Evolutionary conservation across 768 basidiomycete genomes (phyloP).

Genomic region (Suillus alpinus): DNA sequence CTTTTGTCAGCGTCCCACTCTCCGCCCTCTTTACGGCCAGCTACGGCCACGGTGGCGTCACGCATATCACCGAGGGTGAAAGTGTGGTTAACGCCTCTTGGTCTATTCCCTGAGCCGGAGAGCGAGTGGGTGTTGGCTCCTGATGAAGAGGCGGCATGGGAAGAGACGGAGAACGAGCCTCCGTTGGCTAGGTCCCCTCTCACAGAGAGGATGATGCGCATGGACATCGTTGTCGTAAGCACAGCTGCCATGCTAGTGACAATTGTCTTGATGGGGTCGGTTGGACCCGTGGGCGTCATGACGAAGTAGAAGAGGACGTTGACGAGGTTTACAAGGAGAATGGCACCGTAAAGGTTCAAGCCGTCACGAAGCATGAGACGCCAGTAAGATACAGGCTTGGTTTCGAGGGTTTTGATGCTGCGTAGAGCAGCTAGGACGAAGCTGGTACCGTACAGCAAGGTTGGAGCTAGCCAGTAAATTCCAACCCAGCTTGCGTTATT

Average conservation of each 20-base stretch:
- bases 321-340: constrained; percentile 77
- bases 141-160: constrained; percentile 38
- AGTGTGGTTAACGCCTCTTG: constrained; percentile 23
- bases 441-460: constrained; percentile 51
- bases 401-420: constrained; percentile 21
- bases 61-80: constrained; percentile 51
- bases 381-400: constrained; percentile 64
- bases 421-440: constrained; percentile 23
- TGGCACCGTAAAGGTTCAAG: constrained; percentile 80
- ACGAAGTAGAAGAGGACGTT: constrained; percentile 90
- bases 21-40: constrained; percentile 44
- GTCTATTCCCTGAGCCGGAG: constrained; percentile 25
- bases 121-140: constrained; percentile 47
- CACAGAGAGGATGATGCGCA: constrained; percentile 82
- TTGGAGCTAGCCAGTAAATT: constrained; percentile 81
- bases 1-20: constrained; percentile 35
- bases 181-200: constrained; percentile 73
- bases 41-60: constrained; percentile 49
- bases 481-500: constrained; percentile 67
- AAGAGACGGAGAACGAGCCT: constrained; percentile 64
- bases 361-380: constrained; percentile 90
- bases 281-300: constrained; percentile 56
- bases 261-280: constrained; percentile 78
- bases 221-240: constrained; percentile 83
- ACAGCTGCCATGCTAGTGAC: constrained; percentile 85